phyloP scores from a whole-genome alignment of 2,329 filamentous ascomycete species.

The Endothia cerciana region DNA sequence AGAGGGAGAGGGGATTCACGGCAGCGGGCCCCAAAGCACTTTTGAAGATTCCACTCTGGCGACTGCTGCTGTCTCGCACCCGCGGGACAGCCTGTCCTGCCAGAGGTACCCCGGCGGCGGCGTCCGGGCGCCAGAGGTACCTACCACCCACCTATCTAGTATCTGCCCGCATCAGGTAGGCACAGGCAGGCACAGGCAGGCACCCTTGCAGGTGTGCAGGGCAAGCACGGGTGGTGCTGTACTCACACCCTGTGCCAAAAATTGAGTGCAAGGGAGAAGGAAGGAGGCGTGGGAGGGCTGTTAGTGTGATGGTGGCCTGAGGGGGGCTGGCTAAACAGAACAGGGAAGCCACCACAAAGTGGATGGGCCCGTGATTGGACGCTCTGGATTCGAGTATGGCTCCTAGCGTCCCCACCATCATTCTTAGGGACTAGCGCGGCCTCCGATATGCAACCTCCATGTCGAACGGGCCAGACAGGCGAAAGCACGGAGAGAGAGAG shows the following conservation, averaged over 20 bases:
- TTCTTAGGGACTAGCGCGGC: neutral
- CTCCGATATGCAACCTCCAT: neutral
- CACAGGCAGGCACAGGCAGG: too few relatives aligned
- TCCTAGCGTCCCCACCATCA: neutral
- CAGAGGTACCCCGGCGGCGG: conserved; percentile 2
- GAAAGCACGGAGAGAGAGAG: neutral
- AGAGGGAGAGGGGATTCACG: conserved; percentile 36
- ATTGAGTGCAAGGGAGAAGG: neutral
- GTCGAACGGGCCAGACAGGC: neutral
- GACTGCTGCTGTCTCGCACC: neutral
- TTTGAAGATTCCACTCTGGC: conserved; percentile 38
- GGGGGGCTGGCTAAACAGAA: conserved; percentile 13
- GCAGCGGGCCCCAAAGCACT: conserved; percentile 39
- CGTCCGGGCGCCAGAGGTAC: neutral
- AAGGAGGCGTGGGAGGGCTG: neutral
- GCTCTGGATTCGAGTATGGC: neutral
- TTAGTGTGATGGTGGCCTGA: conserved; percentile 2
- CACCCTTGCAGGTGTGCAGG: neutral
- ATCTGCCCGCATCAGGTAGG: too few relatives aligned
- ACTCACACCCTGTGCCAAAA: neutral
- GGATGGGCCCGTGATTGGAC: neutral
- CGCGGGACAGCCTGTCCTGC: neutral
- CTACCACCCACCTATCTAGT: too few relatives aligned
- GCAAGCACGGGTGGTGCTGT: conserved; percentile 5
- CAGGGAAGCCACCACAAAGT: conserved; percentile 5